A percentile compares a stretch with the other conserved stretches of the same genome.
These are phyloP conservation scores for Metarhizium brunneum DNA, from an alignment of 2,329 filamentous ascomycete genomes.

Conservation along the genomic window DNA sequence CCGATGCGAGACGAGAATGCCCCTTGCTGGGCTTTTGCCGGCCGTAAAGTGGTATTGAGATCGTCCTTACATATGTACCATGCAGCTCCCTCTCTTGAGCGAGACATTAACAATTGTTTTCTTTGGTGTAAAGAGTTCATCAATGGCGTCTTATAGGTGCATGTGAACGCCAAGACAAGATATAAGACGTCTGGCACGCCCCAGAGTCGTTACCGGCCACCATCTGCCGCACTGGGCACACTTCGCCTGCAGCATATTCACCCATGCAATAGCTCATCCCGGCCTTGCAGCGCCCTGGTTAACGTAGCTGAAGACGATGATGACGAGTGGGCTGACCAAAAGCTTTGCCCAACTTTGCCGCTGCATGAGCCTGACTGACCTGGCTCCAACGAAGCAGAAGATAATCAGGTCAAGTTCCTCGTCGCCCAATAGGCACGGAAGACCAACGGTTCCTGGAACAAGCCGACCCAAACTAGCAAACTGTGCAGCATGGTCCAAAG, in stretches of 20 bases:
- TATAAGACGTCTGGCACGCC: neutral
- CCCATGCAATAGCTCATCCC: neutral
- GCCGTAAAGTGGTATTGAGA: neutral
- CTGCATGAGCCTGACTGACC: constrained; percentile 11
- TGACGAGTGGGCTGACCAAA: constrained; percentile 1
- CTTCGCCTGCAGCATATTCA: neutral
- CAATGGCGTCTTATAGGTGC: neutral
- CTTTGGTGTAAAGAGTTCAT: neutral
- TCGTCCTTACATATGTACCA: neutral
- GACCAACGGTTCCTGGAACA: neutral
- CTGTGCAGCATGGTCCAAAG: neutral
- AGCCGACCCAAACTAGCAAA: neutral
- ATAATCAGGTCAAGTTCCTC: constrained; percentile 1
- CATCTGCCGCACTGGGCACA: neutral
- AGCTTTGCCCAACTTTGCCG: constrained; percentile 3
- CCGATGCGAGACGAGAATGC: neutral
- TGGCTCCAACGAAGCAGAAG: constrained; percentile 7
- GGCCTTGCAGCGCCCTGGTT: neutral
- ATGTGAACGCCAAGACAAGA: neutral
- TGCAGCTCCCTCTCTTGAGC: neutral
- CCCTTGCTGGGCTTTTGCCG: neutral
- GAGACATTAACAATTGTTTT: neutral
- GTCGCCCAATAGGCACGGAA: constrained; percentile 4
- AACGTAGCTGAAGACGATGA: neutral
- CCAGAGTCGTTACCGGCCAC: neutral